Percentiles rank a stretch among this genome's conserved stretches.
These are phyloP conservation scores for Didymella pinodella DNA, from an alignment of 2,329 filamentous ascomycete species.

Conservation along the genomic window DNA sequence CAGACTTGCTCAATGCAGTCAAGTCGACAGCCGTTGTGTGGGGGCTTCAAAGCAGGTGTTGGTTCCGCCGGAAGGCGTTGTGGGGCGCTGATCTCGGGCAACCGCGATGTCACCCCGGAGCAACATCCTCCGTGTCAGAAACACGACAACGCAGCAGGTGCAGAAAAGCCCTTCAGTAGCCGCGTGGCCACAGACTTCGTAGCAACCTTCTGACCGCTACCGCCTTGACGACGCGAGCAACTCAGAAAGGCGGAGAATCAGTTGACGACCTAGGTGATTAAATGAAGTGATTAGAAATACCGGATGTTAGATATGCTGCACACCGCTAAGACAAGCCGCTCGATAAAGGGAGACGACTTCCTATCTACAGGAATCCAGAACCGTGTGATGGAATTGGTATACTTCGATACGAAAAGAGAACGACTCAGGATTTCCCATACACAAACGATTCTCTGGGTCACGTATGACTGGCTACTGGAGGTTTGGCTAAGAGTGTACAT, in stretches of 20 bases:
- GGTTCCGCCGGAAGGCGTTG: constrained; percentile 15
- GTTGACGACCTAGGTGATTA: neutral
- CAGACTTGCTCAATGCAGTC: constrained; percentile 24
- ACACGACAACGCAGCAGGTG: neutral
- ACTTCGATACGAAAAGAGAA: neutral
- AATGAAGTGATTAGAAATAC: neutral
- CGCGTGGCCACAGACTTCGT: neutral
- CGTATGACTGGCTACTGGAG: neutral
- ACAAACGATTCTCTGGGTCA: neutral
- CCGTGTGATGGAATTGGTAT: neutral
- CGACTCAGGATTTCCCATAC: neutral
- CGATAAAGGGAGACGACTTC: neutral
- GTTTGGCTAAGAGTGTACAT: neutral
- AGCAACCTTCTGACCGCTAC: neutral
- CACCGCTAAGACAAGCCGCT: neutral
- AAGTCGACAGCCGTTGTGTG: constrained; percentile 26
- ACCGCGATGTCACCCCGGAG: constrained; percentile 13
- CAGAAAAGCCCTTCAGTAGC: constrained; percentile 1
- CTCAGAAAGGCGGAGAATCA: neutral
- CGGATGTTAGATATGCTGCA: neutral
- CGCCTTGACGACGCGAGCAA: neutral
- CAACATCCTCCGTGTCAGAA: constrained; percentile 3
- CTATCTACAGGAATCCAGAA: neutral
- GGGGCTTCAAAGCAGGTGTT: constrained; percentile 15
- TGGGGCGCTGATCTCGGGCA: constrained; percentile 16